A percentile compares a stretch with the other conserved stretches of the same genome.
phyloP scores from a whole-genome alignment of 2,329 filamentous ascomycete genomes.

The Verticillium dahliae region DNA sequence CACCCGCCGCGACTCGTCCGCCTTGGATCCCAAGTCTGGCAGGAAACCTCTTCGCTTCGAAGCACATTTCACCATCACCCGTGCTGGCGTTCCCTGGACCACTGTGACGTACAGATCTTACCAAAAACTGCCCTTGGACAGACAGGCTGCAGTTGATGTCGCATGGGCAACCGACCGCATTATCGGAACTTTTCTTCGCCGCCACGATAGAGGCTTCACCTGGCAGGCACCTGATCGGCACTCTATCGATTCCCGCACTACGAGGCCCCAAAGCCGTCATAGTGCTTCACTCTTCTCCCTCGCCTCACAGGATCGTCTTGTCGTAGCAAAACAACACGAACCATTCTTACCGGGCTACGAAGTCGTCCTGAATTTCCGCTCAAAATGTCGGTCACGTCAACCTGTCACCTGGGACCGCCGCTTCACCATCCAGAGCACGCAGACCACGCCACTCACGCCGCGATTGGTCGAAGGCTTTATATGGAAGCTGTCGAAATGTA shows the following conservation, averaged over 20 bases:
- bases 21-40: constrained; percentile 29
- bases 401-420: constrained; percentile 29
- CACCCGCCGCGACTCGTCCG: constrained; percentile 42
- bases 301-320: constrained; percentile 34
- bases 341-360: constrained; percentile 43
- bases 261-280: constrained; percentile 26
- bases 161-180: constrained; percentile 42
- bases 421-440: constrained; percentile 37
- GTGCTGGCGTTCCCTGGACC: constrained; percentile 32
- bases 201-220: constrained; percentile 41
- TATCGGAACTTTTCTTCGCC: constrained; percentile 41
- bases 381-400: constrained; percentile 27
- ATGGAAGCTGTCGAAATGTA: constrained; percentile 33
- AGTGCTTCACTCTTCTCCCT: constrained; percentile 26
- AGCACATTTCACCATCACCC: constrained; percentile 38
- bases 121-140: constrained; percentile 38
- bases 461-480: constrained; percentile 38
- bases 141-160: constrained; percentile 36
- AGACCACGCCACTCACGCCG: constrained; percentile 40
- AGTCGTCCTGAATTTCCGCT: constrained; percentile 38
- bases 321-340: constrained; percentile 37
- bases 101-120: constrained; percentile 42
- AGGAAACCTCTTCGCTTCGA: constrained; percentile 42
- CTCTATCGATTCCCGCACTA: background rate
- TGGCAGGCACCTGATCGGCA: constrained; percentile 31